phyloP scores from a whole-genome alignment of 2,329 filamentous ascomycete species.

The Aureobasidium melanogenum region DNA sequence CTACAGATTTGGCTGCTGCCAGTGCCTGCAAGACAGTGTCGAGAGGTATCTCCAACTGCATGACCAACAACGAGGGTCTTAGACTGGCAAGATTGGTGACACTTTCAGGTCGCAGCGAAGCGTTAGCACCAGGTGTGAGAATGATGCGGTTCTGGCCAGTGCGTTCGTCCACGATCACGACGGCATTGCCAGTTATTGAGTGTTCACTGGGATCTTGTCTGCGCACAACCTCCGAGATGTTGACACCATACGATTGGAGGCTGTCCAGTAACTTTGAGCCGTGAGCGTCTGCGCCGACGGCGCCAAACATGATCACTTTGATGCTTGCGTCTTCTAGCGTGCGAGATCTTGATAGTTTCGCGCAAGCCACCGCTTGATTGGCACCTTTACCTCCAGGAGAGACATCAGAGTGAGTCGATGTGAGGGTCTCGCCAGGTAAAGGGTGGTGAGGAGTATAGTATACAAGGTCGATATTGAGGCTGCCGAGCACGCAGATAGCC shows the following conservation, averaged over 20 bases:
- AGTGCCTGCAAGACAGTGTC: constrained; percentile 26
- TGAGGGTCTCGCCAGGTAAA: constrained; percentile 76
- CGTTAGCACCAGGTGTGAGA: constrained; percentile 39
- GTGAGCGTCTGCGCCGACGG: constrained; percentile 39
- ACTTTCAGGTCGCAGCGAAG: constrained; percentile 24
- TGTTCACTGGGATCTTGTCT: constrained; percentile 22
- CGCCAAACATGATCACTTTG: constrained; percentile 41
- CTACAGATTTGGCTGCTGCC: constrained; percentile 19
- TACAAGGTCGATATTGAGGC: constrained; percentile 88
- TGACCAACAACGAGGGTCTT: constrained; percentile 24
- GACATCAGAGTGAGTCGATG: constrained; percentile 64
- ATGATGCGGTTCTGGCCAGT: constrained; percentile 42
- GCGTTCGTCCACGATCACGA: constrained; percentile 39
- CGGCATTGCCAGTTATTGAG: constrained; percentile 39
- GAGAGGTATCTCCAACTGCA: constrained; percentile 39
- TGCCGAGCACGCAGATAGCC: constrained; percentile 58
- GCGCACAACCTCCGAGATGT: constrained; percentile 30
- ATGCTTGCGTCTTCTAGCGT: constrained; percentile 23
- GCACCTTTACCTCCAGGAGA: constrained; percentile 88
- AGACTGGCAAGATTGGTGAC: constrained; percentile 32
- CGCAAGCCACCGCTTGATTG: constrained; percentile 86
- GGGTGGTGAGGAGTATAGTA: constrained; percentile 80
- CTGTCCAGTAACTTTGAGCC: constrained; percentile 30
- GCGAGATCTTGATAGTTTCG: constrained; percentile 48
- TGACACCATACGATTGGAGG: constrained; percentile 36